phyloP scores from a whole-genome alignment of 2,329 filamentous ascomycete genomes.

The Pezicula radicicola region DNA sequence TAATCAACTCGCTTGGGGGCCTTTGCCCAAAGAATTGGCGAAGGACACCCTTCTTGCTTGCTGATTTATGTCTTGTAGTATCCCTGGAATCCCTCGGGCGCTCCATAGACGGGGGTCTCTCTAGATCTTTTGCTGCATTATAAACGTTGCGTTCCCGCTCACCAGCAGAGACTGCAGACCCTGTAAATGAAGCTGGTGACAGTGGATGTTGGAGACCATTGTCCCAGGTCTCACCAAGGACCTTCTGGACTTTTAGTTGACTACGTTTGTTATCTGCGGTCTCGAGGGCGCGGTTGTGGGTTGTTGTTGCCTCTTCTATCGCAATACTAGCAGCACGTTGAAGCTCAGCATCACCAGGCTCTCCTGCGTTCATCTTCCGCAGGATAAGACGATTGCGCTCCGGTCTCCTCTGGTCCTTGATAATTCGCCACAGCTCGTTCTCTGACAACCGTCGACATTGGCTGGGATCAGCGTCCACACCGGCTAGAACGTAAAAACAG shows the following conservation, averaged over 20 bases:
- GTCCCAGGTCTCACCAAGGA: conserved; percentile 84
- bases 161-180: conserved; percentile 31
- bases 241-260: conserved; percentile 82
- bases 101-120: conserved; percentile 46
- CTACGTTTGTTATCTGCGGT: conserved; percentile 68
- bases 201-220: conserved; percentile 78
- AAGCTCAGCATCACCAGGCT: conserved; percentile 83
- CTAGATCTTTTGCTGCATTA: conserved; percentile 55
- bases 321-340: conserved; percentile 86
- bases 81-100: conserved; percentile 31
- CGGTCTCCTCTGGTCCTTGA: conserved; percentile 78
- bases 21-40: conserved; percentile 87
- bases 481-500: conserved; percentile 92
- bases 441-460: conserved; percentile 83
- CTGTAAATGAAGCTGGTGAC: conserved; percentile 69
- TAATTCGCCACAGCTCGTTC: conserved; percentile 84
- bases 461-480: conserved; percentile 76
- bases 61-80: conserved; percentile 21
- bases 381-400: conserved; percentile 91
- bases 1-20: conserved; percentile 95
- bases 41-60: conserved; percentile 54
- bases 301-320: conserved; percentile 78
- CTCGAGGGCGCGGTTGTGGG: conserved; percentile 61
- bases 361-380: conserved; percentile 86
- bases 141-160: conserved; percentile 68